Conservation (phyloP, 768 basidiomycete genomes). For the Suillus discolor region DNA sequence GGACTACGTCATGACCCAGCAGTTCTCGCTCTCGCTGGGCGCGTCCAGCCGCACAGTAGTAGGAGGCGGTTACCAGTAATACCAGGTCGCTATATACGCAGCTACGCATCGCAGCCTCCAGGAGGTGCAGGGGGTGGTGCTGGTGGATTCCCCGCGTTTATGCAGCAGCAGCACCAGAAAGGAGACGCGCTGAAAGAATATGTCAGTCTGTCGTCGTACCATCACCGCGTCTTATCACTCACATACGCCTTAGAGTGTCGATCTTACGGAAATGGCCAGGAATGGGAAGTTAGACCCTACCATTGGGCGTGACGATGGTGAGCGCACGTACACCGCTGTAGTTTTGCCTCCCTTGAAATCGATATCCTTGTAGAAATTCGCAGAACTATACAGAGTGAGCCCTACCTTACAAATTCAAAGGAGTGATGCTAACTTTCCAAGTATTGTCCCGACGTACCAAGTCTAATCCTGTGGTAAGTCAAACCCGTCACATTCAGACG, state of each 20-base stretch:
- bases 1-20: conserved; percentile 21
- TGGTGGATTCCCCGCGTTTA: conserved; percentile 63
- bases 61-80: background rate
- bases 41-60: background rate
- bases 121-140: conserved; percentile 38
- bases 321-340: background rate
- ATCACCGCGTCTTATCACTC: background rate
- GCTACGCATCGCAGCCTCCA: conserved; percentile 53
- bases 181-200: conserved; percentile 88
- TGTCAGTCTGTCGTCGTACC: conserved; percentile 43
- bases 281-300: conserved; percentile 88
- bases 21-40: conserved; percentile 14
- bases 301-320: conserved; percentile 87
- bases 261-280: conserved; percentile 81
- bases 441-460: conserved; percentile 89
- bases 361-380: conserved; percentile 65
- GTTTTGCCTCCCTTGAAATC: background rate
- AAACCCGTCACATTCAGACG: background rate
- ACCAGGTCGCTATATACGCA: conserved; percentile 23
- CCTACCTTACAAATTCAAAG: background rate
- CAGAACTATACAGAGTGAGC: conserved; percentile 86
- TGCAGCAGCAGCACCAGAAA: conserved; percentile 69
- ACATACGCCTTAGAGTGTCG: conserved; percentile 57
- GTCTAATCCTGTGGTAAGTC: conserved; percentile 82
- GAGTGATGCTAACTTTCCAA: conserved; percentile 26